Evolutionary conservation across 169 alveolate species (phyloP).

Genomic region (Cryptosporidium xiaoi): DNA sequence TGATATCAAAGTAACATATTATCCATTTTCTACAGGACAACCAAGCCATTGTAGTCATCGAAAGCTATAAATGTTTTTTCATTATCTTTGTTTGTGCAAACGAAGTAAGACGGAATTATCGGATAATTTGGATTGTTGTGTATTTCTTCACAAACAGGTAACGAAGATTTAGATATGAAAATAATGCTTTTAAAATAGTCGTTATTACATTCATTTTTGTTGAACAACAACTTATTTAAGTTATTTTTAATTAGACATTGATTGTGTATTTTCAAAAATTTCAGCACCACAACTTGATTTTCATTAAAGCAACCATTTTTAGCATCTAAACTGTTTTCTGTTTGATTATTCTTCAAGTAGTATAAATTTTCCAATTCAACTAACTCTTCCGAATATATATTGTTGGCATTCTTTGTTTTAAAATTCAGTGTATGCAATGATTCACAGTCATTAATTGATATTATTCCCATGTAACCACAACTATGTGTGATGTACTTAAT

Average conservation of each 20-base stretch:
- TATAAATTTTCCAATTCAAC: slow-evolving; percentile 19
- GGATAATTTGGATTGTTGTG: slow-evolving; percentile 36
- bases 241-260: neutral
- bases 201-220: neutral
- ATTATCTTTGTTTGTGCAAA: slow-evolving; percentile 23
- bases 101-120: slow-evolving; percentile 36
- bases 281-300: neutral
- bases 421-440: neutral
- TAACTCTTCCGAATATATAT: slow-evolving; percentile 20
- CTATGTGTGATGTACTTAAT: slow-evolving; percentile 1
- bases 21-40: neutral
- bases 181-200: slow-evolving; percentile 8
- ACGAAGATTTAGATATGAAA: slow-evolving; percentile 36
- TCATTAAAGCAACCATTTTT: neutral
- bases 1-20: neutral
- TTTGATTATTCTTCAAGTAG: neutral
- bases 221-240: neutral
- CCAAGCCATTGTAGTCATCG: slow-evolving; percentile 23
- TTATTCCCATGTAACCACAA: slow-evolving; percentile 33
- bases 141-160: slow-evolving; percentile 44
- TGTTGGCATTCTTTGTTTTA: neutral
- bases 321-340: neutral
- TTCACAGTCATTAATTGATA: slow-evolving; percentile 14
- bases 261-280: slow-evolving; percentile 18
- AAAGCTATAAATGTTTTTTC: slow-evolving; percentile 18